Conservation (phyloP, 352 stramenopile species). For the Phytophthora palmivora region DNA sequence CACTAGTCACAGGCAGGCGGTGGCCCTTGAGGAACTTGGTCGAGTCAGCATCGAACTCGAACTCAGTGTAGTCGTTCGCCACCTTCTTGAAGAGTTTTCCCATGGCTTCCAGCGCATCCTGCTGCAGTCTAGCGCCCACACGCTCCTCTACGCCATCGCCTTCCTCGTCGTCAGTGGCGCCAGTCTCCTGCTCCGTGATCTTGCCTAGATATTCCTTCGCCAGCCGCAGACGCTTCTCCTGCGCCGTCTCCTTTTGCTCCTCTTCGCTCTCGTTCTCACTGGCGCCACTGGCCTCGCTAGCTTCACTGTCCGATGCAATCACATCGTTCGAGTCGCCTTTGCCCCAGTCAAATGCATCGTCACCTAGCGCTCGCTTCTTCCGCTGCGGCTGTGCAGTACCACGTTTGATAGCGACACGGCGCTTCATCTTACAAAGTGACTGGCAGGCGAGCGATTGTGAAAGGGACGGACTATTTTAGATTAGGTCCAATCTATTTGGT, state of each 20-base stretch:
- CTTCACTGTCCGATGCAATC: slow-evolving; percentile 81
- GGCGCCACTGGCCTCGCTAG: slow-evolving; percentile 37
- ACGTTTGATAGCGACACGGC: slow-evolving; percentile 62
- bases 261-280: slow-evolving; percentile 51
- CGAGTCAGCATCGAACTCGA: slow-evolving; percentile 86
- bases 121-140: slow-evolving; percentile 80
- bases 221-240: slow-evolving; percentile 90
- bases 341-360: slow-evolving; percentile 84
- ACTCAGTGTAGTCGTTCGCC: slow-evolving; percentile 73
- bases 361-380: slow-evolving; percentile 77
- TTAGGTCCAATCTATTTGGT: no score
- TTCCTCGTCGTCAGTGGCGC: slow-evolving; percentile 38
- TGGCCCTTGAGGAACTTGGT: slow-evolving; percentile 80
- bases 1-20: slow-evolving; percentile 85
- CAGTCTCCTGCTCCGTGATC: slow-evolving; percentile 75
- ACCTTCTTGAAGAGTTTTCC: slow-evolving; percentile 92
- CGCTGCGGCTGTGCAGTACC: slow-evolving; percentile 48
- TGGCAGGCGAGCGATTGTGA: no score
- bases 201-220: slow-evolving; percentile 91
- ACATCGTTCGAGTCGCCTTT: slow-evolving; percentile 55
- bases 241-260: slow-evolving; percentile 78
- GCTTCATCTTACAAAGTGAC: slow-evolving; percentile 49
- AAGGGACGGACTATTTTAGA: not conserved
- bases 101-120: slow-evolving; percentile 85
- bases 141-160: slow-evolving; percentile 72